Evolutionary conservation across 805 yeast genomes (phyloP).

Genomic region (Pichia occidentalis): DNA sequence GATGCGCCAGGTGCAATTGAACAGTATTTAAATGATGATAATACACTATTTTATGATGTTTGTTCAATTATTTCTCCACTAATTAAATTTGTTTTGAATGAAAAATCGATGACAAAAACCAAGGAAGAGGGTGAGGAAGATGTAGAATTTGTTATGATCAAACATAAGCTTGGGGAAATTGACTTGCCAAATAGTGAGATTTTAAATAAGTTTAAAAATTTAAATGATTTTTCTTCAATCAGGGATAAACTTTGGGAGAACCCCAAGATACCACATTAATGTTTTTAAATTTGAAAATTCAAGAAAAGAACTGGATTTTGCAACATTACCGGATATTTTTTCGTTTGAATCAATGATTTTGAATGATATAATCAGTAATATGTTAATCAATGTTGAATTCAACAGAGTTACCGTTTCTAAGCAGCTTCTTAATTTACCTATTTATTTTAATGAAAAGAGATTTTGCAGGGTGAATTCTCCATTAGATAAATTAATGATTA

Average conservation of each 20-base stretch:
- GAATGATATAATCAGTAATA: slow-evolving; percentile 69
- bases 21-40: slow-evolving; percentile 35
- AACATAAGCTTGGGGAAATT: slow-evolving; percentile 21
- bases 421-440: slow-evolving; percentile 68
- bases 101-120: slow-evolving; percentile 6
- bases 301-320: slow-evolving; percentile 34
- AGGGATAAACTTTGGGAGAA: slow-evolving; percentile 63
- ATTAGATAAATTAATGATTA: slow-evolving; percentile 54
- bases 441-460: slow-evolving; percentile 58
- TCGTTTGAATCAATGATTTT: slow-evolving; percentile 54
- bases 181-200: slow-evolving; percentile 32
- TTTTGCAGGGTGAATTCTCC: slow-evolving; percentile 73
- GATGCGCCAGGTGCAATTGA: slow-evolving; percentile 41
- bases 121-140: slow-evolving; percentile 4
- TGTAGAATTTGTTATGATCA: slow-evolving; percentile 15
- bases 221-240: slow-evolving; percentile 34
- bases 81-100: slow-evolving; percentile 11
- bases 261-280: slow-evolving; percentile 55
- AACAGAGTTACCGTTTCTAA: slow-evolving; percentile 83
- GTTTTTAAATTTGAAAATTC: slow-evolving; percentile 45
- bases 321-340: slow-evolving; percentile 55
- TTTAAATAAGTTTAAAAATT: slow-evolving; percentile 26
- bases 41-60: slow-evolving; percentile 36
- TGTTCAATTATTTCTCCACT: slow-evolving; percentile 16
- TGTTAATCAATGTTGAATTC: slow-evolving; percentile 75